Conservation (phyloP, 2,329 filamentous ascomycete species). For the Graphium sp. region DNA sequence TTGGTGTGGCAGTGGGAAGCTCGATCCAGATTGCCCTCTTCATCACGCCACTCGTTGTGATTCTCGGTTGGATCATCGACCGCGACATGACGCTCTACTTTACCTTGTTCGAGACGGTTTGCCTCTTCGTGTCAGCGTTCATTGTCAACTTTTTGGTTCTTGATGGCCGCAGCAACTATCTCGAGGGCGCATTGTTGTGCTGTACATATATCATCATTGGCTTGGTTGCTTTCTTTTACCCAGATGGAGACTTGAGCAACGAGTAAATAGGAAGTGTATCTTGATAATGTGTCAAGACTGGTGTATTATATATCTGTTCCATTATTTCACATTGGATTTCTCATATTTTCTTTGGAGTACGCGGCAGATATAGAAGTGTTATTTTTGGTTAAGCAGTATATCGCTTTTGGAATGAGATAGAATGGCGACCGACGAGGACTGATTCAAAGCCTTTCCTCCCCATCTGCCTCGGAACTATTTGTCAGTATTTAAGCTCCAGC, state of each 20-base stretch:
- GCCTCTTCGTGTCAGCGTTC: conserved; percentile 67
- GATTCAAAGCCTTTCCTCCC: too few species aligned
- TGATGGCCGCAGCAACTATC: conserved; percentile 73
- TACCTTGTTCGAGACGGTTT: conserved; percentile 65
- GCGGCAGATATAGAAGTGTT: too few species aligned
- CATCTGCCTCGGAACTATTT: too few species aligned
- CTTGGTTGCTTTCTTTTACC: conserved; percentile 51
- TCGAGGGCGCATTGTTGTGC: conserved; percentile 58
- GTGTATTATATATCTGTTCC: not conserved
- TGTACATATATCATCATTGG: conserved; percentile 53
- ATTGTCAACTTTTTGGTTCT: conserved; percentile 80
- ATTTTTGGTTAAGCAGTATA: too few species aligned
- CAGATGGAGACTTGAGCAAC: conserved; percentile 28
- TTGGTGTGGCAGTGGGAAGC: conserved; percentile 53
- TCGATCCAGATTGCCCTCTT: conserved; percentile 60
- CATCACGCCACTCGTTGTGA: conserved; percentile 52
- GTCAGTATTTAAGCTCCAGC: too few species aligned
- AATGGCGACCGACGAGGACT: too few species aligned
- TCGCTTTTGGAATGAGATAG: too few species aligned
- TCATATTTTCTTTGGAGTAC: too few species aligned
- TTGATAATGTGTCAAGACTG: not conserved
- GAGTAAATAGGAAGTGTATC: conserved; percentile 17
- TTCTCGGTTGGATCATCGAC: conserved; percentile 53
- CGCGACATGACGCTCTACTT: conserved; percentile 70
- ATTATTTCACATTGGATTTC: too few species aligned